Evolutionary conservation across 371 early-diverging fungal species (phyloP).

Genomic region (Mortierella sp.): DNA sequence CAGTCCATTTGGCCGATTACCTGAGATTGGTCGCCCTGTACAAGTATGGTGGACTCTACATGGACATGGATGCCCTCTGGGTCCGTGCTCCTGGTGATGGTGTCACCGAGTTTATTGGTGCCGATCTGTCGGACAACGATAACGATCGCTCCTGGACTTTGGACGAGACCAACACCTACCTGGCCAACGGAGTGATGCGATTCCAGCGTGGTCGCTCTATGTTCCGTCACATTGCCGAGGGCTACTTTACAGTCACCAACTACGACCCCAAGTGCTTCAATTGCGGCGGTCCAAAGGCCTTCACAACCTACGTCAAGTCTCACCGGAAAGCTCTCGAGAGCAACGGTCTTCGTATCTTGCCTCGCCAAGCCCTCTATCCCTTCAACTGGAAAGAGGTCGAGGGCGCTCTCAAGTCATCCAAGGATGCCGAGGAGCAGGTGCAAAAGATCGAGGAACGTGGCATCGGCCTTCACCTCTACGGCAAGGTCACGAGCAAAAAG

Average conservation of each 20-base stretch:
- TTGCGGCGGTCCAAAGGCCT: constrained; percentile 75
- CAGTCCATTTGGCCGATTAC: constrained; percentile 75
- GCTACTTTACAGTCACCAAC: constrained; percentile 64
- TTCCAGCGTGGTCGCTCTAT: constrained; percentile 74
- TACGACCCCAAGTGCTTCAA: constrained; percentile 77
- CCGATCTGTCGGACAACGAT: constrained; percentile 66
- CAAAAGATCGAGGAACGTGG: constrained; percentile 58
- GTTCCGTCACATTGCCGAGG: constrained; percentile 74
- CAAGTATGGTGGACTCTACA: constrained; percentile 79
- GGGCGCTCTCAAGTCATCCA: constrained; percentile 51
- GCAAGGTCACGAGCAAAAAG: constrained; percentile 73
- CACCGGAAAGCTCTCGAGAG: constrained; percentile 64
- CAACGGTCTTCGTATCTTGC: constrained; percentile 66
- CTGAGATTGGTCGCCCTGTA: constrained; percentile 69
- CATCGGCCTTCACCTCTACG: constrained; percentile 73
- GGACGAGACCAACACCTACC: constrained; percentile 71
- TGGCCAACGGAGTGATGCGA: constrained; percentile 76
- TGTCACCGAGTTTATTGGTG: constrained; percentile 73
- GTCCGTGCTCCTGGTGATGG: constrained; percentile 70
- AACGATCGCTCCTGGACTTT: constrained; percentile 73
- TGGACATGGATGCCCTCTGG: constrained; percentile 83
- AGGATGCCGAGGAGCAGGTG: constrained; percentile 66
- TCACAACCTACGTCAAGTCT: constrained; percentile 71
- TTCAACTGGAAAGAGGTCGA: constrained; percentile 67
- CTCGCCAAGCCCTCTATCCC: constrained; percentile 68